phyloP scores from a whole-genome alignment of 768 basidiomycete species.

The Amanita rimosa region DNA sequence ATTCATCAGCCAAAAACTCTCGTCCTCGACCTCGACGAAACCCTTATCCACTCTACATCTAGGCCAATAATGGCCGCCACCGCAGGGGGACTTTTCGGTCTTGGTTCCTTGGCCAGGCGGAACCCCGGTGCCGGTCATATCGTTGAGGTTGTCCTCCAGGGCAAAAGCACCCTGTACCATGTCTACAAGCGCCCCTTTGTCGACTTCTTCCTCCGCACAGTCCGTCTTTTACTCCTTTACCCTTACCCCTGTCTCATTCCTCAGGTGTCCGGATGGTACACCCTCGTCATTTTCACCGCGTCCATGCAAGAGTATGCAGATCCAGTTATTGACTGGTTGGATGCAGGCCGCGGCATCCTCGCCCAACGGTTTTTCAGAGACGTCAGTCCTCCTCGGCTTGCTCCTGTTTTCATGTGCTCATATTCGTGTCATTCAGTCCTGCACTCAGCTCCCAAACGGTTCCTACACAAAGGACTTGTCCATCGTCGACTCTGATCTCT shows the following conservation, averaged over 20 bases:
- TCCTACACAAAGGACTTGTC: constrained; percentile 92
- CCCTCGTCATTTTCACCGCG: constrained; percentile 96
- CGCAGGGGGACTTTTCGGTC: constrained; percentile 52
- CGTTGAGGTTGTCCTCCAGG: constrained; percentile 88
- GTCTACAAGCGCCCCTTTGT: constrained; percentile 98
- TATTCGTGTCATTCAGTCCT: constrained; percentile 45
- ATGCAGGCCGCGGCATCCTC: constrained; percentile 87
- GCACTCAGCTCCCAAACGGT: constrained; percentile 85
- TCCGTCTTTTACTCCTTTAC: constrained; percentile 19
- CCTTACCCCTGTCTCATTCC: constrained; percentile 1
- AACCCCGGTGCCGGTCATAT: constrained; percentile 72
- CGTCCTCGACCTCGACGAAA: constrained; percentile 96
- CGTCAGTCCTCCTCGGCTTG: constrained; percentile 36
- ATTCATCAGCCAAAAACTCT: constrained; percentile 88
- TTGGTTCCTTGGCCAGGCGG: constrained; percentile 37
- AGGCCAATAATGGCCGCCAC: constrained; percentile 44
- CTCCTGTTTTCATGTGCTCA: constrained; percentile 5
- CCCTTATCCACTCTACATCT: constrained; percentile 94
- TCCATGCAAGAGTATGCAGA: constrained; percentile 99
- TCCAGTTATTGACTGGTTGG: constrained; percentile 99
- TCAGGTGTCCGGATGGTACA: constrained; percentile 97
- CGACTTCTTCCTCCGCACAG: constrained; percentile 88
- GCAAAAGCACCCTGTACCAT: constrained; percentile 86
- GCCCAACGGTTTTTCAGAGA: constrained; percentile 86
- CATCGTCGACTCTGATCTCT: constrained; percentile 79